Conservation (phyloP, 1,284 basidiomycete genomes). For the Paramarasmius palmivorus region DNA sequence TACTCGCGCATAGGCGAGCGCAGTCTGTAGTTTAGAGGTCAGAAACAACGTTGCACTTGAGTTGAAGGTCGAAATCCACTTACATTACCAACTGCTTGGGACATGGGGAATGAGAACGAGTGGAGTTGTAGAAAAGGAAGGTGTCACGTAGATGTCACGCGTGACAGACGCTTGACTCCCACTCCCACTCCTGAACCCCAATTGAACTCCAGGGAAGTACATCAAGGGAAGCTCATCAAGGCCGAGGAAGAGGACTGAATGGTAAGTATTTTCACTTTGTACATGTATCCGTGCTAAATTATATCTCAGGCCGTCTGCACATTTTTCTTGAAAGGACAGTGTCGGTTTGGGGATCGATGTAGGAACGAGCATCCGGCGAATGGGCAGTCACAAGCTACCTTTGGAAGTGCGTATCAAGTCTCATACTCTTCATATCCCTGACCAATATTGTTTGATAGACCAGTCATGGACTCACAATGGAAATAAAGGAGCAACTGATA, state of each 20-base stretch:
- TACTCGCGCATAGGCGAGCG: conserved; percentile 87
- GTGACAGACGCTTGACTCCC: too few relatives aligned
- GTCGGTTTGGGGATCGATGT: conserved; percentile 69
- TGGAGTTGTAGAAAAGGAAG: neutral
- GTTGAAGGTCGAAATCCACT: conserved; percentile 19
- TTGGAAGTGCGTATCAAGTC: conserved; percentile 21
- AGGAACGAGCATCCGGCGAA: conserved; percentile 64
- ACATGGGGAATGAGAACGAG: conserved; percentile 39
- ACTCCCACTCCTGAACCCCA: too few relatives aligned
- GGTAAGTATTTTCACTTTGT: neutral
- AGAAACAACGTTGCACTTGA: conserved; percentile 1
- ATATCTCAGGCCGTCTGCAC: conserved; percentile 47
- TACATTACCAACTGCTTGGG: conserved; percentile 70
- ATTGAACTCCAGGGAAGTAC: too few relatives aligned
- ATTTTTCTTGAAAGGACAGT: conserved; percentile 66
- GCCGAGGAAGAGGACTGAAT: too few relatives aligned
- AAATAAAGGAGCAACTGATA: conserved; percentile 20
- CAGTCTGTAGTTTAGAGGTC: conserved; percentile 59
- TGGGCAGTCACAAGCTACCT: conserved; percentile 16
- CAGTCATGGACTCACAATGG: conserved; percentile 39
- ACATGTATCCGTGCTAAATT: neutral
- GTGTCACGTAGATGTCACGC: neutral
- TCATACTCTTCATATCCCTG: neutral
- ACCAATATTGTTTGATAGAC: conserved; percentile 1
- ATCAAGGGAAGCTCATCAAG: too few relatives aligned